phyloP scores from a whole-genome alignment of 768 basidiomycete species.

The Sarcodon aspratus region DNA sequence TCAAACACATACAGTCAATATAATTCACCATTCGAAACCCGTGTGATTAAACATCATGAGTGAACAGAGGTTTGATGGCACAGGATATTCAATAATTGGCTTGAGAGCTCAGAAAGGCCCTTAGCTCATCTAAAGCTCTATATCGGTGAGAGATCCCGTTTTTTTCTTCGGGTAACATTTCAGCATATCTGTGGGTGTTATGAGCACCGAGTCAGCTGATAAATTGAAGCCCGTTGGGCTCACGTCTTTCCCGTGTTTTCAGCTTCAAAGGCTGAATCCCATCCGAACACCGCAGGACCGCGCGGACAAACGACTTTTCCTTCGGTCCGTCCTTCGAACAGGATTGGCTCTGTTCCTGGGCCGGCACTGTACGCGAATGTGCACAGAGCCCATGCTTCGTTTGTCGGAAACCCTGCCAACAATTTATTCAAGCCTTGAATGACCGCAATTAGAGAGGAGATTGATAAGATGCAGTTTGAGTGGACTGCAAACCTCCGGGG shows the following conservation, averaged over 20 bases:
- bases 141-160: slow-evolving; percentile 58
- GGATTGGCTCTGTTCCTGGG: slow-evolving; percentile 65
- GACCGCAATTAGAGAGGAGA: not conserved
- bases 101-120: slow-evolving; percentile 23
- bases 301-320: slow-evolving; percentile 84
- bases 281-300: slow-evolving; percentile 74
- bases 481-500: slow-evolving; percentile 53
- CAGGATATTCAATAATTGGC: not conserved
- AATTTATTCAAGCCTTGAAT: slow-evolving; percentile 66
- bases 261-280: slow-evolving; percentile 84
- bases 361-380: slow-evolving; percentile 93
- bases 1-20: not conserved
- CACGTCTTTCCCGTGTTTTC: slow-evolving; percentile 70
- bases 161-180: slow-evolving; percentile 55
- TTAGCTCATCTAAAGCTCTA: slow-evolving; percentile 48
- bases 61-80: not conserved
- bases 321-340: slow-evolving; percentile 82
- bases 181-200: slow-evolving; percentile 39
- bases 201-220: not conserved
- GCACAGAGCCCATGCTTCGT: slow-evolving; percentile 81
- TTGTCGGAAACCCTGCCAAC: slow-evolving; percentile 65
- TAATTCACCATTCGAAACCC: not conserved
- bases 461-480: not conserved
- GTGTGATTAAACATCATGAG: not conserved
- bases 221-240: slow-evolving; percentile 7